These are phyloP conservation scores for Retiboletus fuscus DNA, from an alignment of 1,284 basidiomycete species.

Conservation along the genomic window DNA sequence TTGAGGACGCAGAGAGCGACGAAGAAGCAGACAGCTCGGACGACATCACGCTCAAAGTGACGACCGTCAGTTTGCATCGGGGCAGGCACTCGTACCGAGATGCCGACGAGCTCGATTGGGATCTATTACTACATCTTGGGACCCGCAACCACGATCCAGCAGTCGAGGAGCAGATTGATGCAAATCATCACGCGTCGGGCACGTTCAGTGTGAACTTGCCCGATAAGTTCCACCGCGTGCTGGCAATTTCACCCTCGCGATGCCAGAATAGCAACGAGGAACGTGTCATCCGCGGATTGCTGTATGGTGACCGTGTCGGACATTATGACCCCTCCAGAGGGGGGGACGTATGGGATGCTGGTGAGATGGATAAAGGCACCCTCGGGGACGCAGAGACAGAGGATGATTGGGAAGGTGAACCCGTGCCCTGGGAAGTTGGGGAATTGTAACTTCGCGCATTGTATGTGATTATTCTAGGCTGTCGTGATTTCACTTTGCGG, in stretches of 20 bases:
- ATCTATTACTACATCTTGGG: slow-evolving; percentile 55
- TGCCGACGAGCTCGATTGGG: slow-evolving; percentile 51
- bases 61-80: slow-evolving; percentile 28
- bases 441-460: slow-evolving; percentile 63
- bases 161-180: slow-evolving; percentile 39
- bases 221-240: slow-evolving; percentile 69
- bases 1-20: slow-evolving; percentile 51
- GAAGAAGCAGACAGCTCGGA: slow-evolving; percentile 46
- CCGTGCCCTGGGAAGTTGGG: slow-evolving; percentile 80
- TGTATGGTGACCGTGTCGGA: slow-evolving; percentile 67
- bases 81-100: slow-evolving; percentile 27
- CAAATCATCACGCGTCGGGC: slow-evolving; percentile 42
- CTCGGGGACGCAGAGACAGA: slow-evolving; percentile 60
- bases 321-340: slow-evolving; percentile 72
- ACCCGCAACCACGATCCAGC: slow-evolving; percentile 50
- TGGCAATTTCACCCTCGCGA: slow-evolving; percentile 66
- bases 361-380: slow-evolving; percentile 63
- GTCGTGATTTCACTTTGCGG: slow-evolving; percentile 43
- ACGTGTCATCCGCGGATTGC: slow-evolving; percentile 65
- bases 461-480: slow-evolving; percentile 41
- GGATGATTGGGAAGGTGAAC: slow-evolving; percentile 86
- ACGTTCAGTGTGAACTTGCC: slow-evolving; percentile 71
- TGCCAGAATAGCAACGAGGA: slow-evolving; percentile 61
- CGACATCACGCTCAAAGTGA: slow-evolving; percentile 41
- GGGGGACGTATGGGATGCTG: slow-evolving; percentile 80